Conservation (phyloP, 371 early-diverging fungal genomes). For the Batkoa obscura region DNA sequence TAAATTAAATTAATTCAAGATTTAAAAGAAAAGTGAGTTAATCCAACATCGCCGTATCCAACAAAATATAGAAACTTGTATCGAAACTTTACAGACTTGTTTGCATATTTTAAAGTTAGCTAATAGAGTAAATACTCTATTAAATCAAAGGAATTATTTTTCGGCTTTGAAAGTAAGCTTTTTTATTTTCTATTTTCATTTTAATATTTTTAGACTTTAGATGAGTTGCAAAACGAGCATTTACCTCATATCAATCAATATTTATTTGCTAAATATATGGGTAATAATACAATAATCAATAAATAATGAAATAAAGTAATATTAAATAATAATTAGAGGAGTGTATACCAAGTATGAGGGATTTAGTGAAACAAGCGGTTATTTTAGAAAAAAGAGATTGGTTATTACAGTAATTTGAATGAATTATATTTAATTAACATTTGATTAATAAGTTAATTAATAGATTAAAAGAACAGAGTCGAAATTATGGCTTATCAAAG, state of each 20-base stretch:
- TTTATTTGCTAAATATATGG: conserved; percentile 55
- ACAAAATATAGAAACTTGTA: conserved; percentile 71
- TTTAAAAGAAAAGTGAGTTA: conserved; percentile 65
- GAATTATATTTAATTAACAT: not conserved
- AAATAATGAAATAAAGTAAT: conserved; percentile 6
- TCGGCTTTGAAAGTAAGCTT: conserved; percentile 56
- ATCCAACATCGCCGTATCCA: conserved; percentile 63
- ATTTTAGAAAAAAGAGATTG: conserved; percentile 76
- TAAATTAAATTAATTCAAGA: not conserved
- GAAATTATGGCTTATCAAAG: not conserved
- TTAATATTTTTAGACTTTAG: conserved; percentile 34
- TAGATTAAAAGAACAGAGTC: too few relatives aligned
- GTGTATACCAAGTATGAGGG: conserved; percentile 67
- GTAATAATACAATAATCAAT: conserved; percentile 16
- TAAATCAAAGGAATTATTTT: conserved; percentile 70
- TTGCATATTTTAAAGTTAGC: conserved; percentile 73
- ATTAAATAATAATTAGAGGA: conserved; percentile 22
- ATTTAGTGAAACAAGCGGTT: conserved; percentile 63
- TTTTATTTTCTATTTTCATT: not conserved
- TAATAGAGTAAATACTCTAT: conserved; percentile 56
- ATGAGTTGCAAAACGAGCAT: conserved; percentile 49
- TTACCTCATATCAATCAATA: conserved; percentile 45
- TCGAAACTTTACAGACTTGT: conserved; percentile 65
- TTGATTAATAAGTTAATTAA: too few relatives aligned
- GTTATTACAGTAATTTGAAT: conserved; percentile 45